These are phyloP conservation scores for Trichocomaceae sp. DNA, from an alignment of 2,329 filamentous ascomycete species.

Conservation along the genomic window DNA sequence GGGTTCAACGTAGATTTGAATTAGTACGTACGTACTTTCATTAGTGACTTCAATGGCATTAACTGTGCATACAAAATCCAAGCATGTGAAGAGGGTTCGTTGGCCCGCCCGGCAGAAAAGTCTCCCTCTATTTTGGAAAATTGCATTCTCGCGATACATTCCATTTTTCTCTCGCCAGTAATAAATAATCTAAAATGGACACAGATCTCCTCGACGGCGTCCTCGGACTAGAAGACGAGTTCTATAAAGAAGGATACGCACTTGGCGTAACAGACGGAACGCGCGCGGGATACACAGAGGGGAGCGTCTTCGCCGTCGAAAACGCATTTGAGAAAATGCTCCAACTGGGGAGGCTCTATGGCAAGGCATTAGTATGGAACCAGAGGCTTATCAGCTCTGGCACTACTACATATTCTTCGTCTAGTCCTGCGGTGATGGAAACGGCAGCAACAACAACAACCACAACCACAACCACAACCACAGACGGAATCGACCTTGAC, in stretches of 20 bases:
- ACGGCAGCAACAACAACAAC: neutral
- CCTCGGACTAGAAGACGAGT: slow-evolving; percentile 57
- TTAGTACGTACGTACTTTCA: too few species aligned
- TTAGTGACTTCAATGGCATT: too few species aligned
- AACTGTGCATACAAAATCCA: neutral
- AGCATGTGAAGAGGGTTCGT: slow-evolving; percentile 4
- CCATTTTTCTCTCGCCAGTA: neutral
- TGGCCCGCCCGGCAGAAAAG: slow-evolving; percentile 8
- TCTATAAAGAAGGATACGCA: slow-evolving; percentile 75
- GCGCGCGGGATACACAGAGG: slow-evolving; percentile 74
- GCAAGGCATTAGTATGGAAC: slow-evolving; percentile 76
- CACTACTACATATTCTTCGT: neutral
- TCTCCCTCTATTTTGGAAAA: neutral
- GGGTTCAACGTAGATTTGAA: neutral
- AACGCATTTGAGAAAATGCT: slow-evolving; percentile 91
- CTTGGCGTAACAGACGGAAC: slow-evolving; percentile 70
- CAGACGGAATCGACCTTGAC: slow-evolving; percentile 19
- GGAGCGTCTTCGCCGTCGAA: slow-evolving; percentile 81
- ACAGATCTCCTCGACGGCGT: slow-evolving; percentile 50
- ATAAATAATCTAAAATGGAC: slow-evolving; percentile 25
- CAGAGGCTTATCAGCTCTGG: slow-evolving; percentile 49
- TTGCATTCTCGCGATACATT: neutral
- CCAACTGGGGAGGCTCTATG: slow-evolving; percentile 70
- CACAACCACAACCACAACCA: neutral
- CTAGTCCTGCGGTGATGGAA: neutral